phyloP scores from a whole-genome alignment of 331 rosid species.

The Malus hybrid region DNA sequence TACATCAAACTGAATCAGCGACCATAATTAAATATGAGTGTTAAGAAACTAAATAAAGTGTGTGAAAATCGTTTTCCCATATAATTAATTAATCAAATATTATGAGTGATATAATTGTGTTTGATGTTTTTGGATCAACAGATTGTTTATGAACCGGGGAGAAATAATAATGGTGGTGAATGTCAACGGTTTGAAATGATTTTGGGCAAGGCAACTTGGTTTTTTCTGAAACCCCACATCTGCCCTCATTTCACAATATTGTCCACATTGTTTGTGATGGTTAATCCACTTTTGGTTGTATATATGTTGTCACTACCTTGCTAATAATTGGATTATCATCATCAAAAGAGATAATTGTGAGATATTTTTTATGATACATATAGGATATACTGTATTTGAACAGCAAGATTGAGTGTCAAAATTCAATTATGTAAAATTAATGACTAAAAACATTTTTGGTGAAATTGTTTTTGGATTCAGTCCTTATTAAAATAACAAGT shows the following conservation, averaged over 20 bases:
- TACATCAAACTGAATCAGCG: no score
- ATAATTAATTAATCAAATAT: not conserved
- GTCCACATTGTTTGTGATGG: not conserved
- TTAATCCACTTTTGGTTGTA: not conserved
- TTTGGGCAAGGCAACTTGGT: constrained; percentile 2
- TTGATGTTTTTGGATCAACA: not conserved
- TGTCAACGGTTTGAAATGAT: not conserved
- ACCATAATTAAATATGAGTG: no score
- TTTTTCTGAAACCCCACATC: constrained; percentile 11
- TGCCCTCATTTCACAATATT: not conserved
- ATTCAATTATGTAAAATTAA: no score
- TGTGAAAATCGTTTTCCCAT: no score
- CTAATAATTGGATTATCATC: not conserved
- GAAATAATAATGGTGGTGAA: not conserved
- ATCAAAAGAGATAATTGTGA: not conserved
- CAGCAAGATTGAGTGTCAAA: no score
- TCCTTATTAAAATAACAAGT: no score
- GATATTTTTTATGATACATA: no score
- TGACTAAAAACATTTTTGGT: no score
- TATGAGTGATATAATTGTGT: not conserved
- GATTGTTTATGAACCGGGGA: not conserved
- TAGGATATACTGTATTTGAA: no score
- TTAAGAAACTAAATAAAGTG: no score
- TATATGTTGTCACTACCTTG: not conserved
- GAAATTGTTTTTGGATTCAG: no score